phyloP scores from a whole-genome alignment of 2,329 filamentous ascomycete genomes.

The Fusarium sambucinum region DNA sequence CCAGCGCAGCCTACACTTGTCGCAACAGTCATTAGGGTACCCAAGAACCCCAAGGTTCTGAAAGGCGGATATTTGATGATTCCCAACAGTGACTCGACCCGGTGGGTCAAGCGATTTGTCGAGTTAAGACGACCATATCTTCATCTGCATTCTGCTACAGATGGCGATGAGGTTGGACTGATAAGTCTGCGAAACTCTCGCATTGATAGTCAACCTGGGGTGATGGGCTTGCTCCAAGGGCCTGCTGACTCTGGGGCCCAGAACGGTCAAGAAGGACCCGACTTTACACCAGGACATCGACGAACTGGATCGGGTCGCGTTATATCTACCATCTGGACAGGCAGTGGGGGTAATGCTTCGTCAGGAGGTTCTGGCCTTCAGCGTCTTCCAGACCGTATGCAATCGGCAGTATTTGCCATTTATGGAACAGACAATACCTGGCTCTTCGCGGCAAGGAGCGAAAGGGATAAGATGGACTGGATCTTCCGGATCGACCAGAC shows the following conservation, averaged over 20 bases:
- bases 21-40: conserved; percentile 79
- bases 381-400: conserved; percentile 68
- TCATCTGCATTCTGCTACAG: conserved; percentile 85
- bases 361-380: conserved; percentile 57
- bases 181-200: conserved; percentile 90
- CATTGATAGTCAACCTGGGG: conserved; percentile 92
- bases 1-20: conserved; percentile 73
- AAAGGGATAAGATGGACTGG: conserved; percentile 96
- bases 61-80: conserved; percentile 91
- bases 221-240: conserved; percentile 78
- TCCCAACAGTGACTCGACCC: conserved; percentile 81
- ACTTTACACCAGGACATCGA: conserved; percentile 61
- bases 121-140: conserved; percentile 92
- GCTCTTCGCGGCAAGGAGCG: conserved; percentile 89
- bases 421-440: conserved; percentile 96
- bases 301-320: conserved; percentile 64
- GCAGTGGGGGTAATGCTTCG: conserved; percentile 53
- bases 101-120: conserved; percentile 93
- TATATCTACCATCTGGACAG: conserved; percentile 68
- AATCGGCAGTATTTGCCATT: conserved; percentile 87
- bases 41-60: conserved; percentile 83
- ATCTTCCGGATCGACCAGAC: conserved; percentile 94
- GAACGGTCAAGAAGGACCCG: conserved; percentile 50
- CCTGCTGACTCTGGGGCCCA: conserved; percentile 54
- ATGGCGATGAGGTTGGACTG: conserved; percentile 90